These are phyloP conservation scores for Fagopyrum esculentum DNA, from an alignment of 148 eudicot genomes.

Conservation along the genomic window DNA sequence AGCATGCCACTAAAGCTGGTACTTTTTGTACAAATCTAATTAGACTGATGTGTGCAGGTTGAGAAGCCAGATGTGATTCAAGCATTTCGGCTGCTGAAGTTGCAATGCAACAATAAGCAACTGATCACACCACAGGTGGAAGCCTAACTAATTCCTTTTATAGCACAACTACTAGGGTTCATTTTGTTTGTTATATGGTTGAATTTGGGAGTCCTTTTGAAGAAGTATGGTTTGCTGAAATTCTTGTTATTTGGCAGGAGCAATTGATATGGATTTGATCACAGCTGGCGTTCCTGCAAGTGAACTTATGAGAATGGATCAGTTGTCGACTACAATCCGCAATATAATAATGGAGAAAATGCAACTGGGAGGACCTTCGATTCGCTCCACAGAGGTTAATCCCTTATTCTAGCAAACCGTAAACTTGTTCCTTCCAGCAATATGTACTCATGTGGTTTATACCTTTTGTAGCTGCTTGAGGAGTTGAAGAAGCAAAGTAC, in stretches of 20 bases:
- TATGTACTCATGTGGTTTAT: neutral
- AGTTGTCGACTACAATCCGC: conserved; percentile 49
- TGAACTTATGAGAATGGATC: conserved; percentile 88
- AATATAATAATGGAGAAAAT: conserved; percentile 82
- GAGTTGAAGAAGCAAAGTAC: conserved; percentile 79
- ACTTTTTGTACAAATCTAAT: too few species aligned
- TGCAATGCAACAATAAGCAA: conserved; percentile 97
- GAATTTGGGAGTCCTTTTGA: neutral
- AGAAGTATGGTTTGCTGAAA: neutral
- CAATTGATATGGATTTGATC: conserved; percentile 98
- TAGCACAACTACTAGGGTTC: neutral
- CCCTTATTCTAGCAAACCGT: neutral
- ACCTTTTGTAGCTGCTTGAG: conserved; percentile 56
- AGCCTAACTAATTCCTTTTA: neutral
- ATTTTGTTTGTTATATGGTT: neutral
- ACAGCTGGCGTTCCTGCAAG: conserved; percentile 94
- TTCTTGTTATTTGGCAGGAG: conserved; percentile 39
- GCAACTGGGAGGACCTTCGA: conserved; percentile 77
- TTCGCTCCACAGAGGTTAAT: conserved; percentile 59
- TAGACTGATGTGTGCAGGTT: conserved; percentile 19
- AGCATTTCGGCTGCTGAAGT: conserved; percentile 92
- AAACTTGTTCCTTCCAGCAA: neutral
- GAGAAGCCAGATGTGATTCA: conserved; percentile 73
- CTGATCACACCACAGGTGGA: conserved; percentile 93
- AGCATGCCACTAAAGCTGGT: too few species aligned